Percentiles rank a stretch among this genome's conserved stretches.
phyloP scores from a whole-genome alignment of 257 asterid genomes.

The Nicotiana undulata region DNA sequence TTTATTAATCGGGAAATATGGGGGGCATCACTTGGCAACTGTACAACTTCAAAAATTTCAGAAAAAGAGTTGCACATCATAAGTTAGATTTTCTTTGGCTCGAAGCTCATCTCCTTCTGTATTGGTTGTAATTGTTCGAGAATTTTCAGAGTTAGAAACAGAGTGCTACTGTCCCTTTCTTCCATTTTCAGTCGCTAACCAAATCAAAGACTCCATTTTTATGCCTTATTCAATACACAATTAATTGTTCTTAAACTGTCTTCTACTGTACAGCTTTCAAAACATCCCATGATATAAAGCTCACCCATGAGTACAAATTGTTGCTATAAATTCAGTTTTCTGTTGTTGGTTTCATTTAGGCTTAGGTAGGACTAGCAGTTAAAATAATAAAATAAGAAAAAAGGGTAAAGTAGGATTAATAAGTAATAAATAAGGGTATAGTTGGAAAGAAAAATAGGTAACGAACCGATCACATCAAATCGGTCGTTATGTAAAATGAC shows the following conservation, averaged over 20 bases:
- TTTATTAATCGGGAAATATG: too few species aligned
- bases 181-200: neutral
- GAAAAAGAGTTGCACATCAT: neutral
- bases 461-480: too few species aligned
- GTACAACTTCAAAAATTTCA: neutral
- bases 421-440: too few species aligned
- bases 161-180: neutral
- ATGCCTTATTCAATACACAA: neutral
- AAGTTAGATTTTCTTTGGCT: neutral
- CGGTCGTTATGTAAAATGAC: too few species aligned
- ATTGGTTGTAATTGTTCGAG: neutral
- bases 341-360: slow-evolving; percentile 5
- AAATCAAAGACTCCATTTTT: slow-evolving; percentile 1
- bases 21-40: neutral
- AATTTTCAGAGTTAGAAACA: neutral
- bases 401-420: too few species aligned
- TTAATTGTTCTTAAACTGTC: neutral
- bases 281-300: neutral
- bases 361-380: too few species aligned
- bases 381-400: too few species aligned
- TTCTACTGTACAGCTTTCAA: neutral
- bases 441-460: too few species aligned
- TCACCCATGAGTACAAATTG: slow-evolving; percentile 5
- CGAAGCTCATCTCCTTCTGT: neutral
- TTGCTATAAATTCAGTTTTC: slow-evolving; percentile 5